phyloP scores from a whole-genome alignment of 148 eudicot species.

The Vaccinium corymbosum region DNA sequence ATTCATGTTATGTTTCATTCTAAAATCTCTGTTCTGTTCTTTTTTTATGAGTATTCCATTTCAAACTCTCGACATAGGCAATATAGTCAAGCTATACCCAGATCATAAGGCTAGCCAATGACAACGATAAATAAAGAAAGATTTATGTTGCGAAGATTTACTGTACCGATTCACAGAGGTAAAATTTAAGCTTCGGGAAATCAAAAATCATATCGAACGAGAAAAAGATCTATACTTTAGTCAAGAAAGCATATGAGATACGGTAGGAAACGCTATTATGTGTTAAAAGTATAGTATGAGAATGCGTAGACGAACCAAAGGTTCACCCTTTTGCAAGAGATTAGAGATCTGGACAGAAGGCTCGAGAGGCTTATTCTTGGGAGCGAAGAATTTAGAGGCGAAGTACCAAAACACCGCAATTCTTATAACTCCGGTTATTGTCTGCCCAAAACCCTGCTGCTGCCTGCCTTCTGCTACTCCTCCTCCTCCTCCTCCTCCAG shows the following conservation, averaged over 20 bases:
- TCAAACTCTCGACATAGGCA: neutral
- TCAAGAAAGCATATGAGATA: neutral
- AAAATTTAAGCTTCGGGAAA: neutral
- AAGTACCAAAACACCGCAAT: constrained; percentile 87
- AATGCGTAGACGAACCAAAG: constrained; percentile 43
- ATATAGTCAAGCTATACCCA: neutral
- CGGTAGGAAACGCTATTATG: too few species aligned
- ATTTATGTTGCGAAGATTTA: neutral
- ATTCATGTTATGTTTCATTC: too few species aligned
- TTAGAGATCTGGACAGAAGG: constrained; percentile 75
- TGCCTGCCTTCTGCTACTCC: constrained; percentile 30
- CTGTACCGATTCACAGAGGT: neutral
- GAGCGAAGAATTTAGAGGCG: constrained; percentile 78
- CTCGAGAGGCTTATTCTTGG: constrained; percentile 45
- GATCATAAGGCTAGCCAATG: neutral
- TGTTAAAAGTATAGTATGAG: neutral
- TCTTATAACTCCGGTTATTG: constrained; percentile 65
- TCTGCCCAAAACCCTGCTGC: constrained; percentile 44
- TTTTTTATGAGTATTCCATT: neutral
- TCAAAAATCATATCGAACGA: neutral
- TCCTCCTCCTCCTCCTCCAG: constrained; percentile 35
- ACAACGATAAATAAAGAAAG: neutral
- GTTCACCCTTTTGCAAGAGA: constrained; percentile 70
- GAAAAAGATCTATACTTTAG: too few species aligned
- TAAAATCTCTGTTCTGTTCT: too few species aligned